Evolutionary conservation across 2,329 filamentous ascomycete genomes (phyloP).

Genomic region (Amylocarpus encephaloides): DNA sequence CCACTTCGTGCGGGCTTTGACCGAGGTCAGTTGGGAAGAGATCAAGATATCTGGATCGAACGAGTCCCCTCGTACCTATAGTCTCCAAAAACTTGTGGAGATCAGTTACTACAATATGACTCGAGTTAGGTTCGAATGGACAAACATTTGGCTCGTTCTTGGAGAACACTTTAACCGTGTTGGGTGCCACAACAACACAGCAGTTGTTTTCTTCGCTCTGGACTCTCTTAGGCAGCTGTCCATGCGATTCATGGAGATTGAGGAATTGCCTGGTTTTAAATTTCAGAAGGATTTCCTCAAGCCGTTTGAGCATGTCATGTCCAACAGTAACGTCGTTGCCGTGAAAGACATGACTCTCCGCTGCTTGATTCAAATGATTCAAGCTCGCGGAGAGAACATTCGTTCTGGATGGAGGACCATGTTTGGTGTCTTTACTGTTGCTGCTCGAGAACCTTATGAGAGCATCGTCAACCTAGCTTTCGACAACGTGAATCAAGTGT

Average conservation of each 20-base stretch:
- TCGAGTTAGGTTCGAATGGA: conserved; percentile 96
- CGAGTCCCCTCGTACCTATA: conserved; percentile 93
- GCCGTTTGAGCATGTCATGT: conserved; percentile 95
- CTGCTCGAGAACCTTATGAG: conserved; percentile 87
- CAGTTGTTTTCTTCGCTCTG: conserved; percentile 94
- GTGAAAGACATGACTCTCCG: conserved; percentile 97
- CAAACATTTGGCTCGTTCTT: conserved; percentile 94
- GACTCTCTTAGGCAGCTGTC: conserved; percentile 93
- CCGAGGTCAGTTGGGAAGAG: conserved; percentile 97
- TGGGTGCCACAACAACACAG: conserved; percentile 91
- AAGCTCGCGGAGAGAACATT: conserved; percentile 93
- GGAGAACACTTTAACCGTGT: conserved; percentile 98
- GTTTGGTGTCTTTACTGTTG: conserved; percentile 98
- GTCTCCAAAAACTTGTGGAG: conserved; percentile 94
- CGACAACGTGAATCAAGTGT: conserved; percentile 92
- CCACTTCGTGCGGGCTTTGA: conserved; percentile 85
- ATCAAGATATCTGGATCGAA: conserved; percentile 96
- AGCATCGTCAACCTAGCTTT: conserved; percentile 94
- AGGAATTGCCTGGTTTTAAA: conserved; percentile 96
- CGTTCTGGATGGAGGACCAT: conserved; percentile 98
- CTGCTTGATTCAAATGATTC: conserved; percentile 98
- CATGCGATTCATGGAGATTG: conserved; percentile 98
- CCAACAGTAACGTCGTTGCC: conserved; percentile 81
- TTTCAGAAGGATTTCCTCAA: conserved; percentile 99
- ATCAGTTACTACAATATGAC: conserved; percentile 99